Conservation (phyloP, 306 rosid species). For the Quercus engelmannii region DNA sequence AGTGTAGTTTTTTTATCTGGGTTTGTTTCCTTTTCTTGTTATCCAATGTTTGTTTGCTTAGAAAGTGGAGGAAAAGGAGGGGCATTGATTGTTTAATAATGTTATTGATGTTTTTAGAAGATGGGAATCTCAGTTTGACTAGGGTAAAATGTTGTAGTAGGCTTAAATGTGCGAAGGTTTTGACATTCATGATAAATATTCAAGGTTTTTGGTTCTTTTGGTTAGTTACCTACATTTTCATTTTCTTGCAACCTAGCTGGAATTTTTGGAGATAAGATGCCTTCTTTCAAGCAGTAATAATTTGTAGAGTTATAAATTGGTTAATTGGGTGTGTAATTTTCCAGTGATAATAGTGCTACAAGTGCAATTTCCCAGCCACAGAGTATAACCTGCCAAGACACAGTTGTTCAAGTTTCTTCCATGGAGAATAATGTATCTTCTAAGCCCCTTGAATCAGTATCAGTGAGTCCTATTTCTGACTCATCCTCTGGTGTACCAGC, state of each 20-base stretch:
- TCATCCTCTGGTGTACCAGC: constrained; percentile 20
- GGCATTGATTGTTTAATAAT: not conserved
- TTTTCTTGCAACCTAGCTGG: not conserved
- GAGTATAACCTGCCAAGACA: constrained; percentile 19
- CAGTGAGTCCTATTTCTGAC: constrained; percentile 17
- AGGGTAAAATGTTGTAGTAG: not conserved
- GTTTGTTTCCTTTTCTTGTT: not conserved
- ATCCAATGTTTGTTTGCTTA: not conserved
- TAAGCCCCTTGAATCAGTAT: constrained; percentile 19
- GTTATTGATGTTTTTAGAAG: not conserved
- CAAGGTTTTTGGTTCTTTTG: not conserved
- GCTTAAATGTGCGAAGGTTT: not conserved
- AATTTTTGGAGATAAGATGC: not conserved
- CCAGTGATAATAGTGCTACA: constrained; percentile 32
- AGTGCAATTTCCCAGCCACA: constrained; percentile 8
- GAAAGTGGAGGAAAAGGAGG: not conserved
- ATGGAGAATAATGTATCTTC: constrained; percentile 21
- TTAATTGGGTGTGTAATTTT: constrained; percentile 14
- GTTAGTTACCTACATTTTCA: not conserved
- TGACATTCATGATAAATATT: not conserved
- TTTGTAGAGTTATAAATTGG: not conserved
- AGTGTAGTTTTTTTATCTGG: not conserved
- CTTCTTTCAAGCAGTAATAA: not conserved
- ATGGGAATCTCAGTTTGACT: not conserved
- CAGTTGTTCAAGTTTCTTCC: constrained; percentile 21